Conservation (phyloP, 129 eudicot genomes). For the Pseudognaphalium luteoalbum region DNA sequence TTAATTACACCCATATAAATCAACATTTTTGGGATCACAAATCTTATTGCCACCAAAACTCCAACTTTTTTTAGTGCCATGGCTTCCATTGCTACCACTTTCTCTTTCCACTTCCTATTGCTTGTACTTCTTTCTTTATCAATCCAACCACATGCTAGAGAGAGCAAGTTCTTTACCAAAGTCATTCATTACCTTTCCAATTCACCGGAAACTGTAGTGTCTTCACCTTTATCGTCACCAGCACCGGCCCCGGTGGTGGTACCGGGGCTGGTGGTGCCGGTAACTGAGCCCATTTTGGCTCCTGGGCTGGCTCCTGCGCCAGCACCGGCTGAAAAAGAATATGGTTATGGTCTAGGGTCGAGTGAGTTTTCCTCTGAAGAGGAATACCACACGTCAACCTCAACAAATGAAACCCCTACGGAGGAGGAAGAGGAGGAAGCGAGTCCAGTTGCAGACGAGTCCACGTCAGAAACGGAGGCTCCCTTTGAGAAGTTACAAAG, state of each 20-base stretch:
- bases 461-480: conserved; percentile 20
- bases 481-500: conserved; percentile 32
- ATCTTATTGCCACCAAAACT: conserved; percentile 21
- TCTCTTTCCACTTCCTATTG: conserved; percentile 40
- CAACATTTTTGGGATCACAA: conserved; percentile 24
- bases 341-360: conserved; percentile 55
- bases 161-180: conserved; percentile 54
- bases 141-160: conserved; percentile 53
- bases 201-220: neutral
- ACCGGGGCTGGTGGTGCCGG: conserved; percentile 13
- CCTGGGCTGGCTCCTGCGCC: conserved; percentile 38
- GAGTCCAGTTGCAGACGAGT: neutral
- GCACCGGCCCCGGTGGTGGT: conserved; percentile 18
- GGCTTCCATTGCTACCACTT: conserved; percentile 41
- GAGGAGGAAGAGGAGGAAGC: conserved; percentile 9
- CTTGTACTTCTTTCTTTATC: conserved; percentile 22
- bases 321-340: conserved; percentile 30
- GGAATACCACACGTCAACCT: conserved; percentile 20
- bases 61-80: conserved; percentile 26
- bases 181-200: conserved; percentile 30
- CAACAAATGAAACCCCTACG: conserved; percentile 10
- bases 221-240: neutral
- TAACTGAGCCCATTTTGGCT: neutral
- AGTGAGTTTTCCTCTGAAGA: conserved; percentile 23
- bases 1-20: conserved; percentile 19